Evolutionary conservation across 352 stramenopile species (phyloP).

Genomic region (Plasmopara muralis): DNA sequence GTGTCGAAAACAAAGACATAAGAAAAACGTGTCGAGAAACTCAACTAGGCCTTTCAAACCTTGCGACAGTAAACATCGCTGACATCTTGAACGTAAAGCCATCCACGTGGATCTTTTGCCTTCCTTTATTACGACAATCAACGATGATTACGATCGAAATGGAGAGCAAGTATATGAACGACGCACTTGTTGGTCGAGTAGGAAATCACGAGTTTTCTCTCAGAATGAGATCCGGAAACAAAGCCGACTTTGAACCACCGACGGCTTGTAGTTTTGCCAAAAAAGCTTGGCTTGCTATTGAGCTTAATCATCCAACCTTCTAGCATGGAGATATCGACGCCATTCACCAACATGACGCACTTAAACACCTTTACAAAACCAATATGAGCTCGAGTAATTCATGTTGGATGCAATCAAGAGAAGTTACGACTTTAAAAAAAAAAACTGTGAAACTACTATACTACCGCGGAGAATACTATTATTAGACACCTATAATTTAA

Average conservation of each 20-base stretch:
- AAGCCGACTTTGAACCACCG: conserved; percentile 76
- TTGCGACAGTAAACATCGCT: conserved; percentile 61
- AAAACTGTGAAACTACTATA: background rate
- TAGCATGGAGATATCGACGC: conserved; percentile 75
- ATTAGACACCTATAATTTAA: background rate
- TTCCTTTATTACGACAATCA: conserved; percentile 27
- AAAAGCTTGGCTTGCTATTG: conserved; percentile 78
- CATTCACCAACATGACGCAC: conserved; percentile 46
- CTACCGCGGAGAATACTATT: background rate
- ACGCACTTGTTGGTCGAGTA: conserved; percentile 79
- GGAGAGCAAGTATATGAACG: background rate
- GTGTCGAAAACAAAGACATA: background rate
- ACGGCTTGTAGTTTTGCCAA: conserved; percentile 66
- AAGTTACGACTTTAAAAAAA: background rate
- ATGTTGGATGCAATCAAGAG: background rate
- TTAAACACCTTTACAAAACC: background rate
- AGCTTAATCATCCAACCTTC: conserved; percentile 85
- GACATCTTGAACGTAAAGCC: conserved; percentile 76
- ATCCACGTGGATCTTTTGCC: conserved; percentile 68
- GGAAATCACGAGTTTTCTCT: conserved; percentile 66
- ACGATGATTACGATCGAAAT: background rate
- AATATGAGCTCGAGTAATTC: background rate
- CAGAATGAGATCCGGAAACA: conserved; percentile 32
- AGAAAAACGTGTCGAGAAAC: background rate
- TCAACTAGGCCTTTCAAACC: conserved; percentile 23